phyloP scores from a whole-genome alignment of 805 yeast species.

The Yarrowia sp. region DNA sequence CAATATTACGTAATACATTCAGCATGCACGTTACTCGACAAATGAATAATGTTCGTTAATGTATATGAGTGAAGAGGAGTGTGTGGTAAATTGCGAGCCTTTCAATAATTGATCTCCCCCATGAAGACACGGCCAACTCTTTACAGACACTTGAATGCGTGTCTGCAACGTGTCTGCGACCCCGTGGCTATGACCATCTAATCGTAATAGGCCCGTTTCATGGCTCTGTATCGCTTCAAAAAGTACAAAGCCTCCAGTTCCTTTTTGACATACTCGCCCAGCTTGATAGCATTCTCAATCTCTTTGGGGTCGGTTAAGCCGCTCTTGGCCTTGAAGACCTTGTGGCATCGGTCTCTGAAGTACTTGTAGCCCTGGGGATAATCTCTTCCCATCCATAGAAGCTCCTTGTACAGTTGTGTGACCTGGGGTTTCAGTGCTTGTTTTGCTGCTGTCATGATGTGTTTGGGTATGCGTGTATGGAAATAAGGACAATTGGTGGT shows the following conservation, averaged over 20 bases:
- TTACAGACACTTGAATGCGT: no score
- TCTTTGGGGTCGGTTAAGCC: conserved; percentile 44
- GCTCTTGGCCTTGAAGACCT: conserved; percentile 48
- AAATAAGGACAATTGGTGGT: not conserved
- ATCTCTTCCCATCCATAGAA: conserved; percentile 51
- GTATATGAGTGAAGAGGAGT: no score
- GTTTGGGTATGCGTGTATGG: not conserved
- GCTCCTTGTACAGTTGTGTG: conserved; percentile 51
- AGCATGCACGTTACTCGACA: no score
- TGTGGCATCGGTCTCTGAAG: conserved; percentile 46
- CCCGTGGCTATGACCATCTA: no score
- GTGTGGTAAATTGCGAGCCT: no score
- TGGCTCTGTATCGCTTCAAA: conserved; percentile 50
- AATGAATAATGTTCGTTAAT: no score
- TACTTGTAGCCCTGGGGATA: conserved; percentile 52
- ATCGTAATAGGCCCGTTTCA: conserved; percentile 48
- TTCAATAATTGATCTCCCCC: no score
- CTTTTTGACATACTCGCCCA: conserved; percentile 52
- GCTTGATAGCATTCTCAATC: conserved; percentile 48
- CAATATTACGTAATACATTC: no score
- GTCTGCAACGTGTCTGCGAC: no score
- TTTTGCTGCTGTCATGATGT: not conserved
- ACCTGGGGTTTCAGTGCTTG: conserved; percentile 42
- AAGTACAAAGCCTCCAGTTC: conserved; percentile 52
- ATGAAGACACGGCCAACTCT: no score